phyloP scores from a whole-genome alignment of 1,284 basidiomycete species.

The Cystobasidium sp. region DNA sequence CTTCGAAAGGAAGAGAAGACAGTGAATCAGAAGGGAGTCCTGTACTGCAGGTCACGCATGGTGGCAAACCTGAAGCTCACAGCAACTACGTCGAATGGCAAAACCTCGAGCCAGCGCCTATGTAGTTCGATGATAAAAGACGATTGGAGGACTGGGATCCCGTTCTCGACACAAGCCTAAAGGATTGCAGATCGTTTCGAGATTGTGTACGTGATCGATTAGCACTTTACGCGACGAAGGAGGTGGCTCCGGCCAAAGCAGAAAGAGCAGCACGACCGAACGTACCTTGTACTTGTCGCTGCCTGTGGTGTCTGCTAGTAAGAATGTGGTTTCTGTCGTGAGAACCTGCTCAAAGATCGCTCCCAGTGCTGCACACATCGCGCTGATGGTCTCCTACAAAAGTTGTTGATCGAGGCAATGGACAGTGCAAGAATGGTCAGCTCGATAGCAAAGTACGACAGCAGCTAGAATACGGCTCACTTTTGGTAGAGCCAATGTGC shows the following conservation, averaged over 20 bases:
- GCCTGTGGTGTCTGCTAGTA: slow-evolving; percentile 29
- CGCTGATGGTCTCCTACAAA: slow-evolving; percentile 10
- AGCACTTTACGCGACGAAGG: neutral
- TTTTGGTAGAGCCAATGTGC: slow-evolving; percentile 4
- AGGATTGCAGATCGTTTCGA: neutral
- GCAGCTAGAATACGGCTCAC: neutral
- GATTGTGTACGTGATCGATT: neutral
- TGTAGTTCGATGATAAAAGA: slow-evolving; percentile 28
- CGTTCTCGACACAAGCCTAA: slow-evolving; percentile 38
- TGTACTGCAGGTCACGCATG: neutral
- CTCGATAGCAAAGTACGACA: no score
- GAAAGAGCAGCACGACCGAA: neutral
- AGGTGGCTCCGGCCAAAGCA: neutral
- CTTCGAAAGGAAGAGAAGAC: neutral
- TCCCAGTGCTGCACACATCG: slow-evolving; percentile 24
- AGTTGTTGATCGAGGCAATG: neutral
- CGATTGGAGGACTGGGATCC: slow-evolving; percentile 37
- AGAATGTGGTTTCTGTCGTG: slow-evolving; percentile 33
- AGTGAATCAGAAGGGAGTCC: neutral
- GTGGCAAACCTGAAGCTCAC: neutral
- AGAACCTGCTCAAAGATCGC: slow-evolving; percentile 30
- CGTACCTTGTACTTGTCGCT: slow-evolving; percentile 41
- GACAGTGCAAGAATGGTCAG: neutral
- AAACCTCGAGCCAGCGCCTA: slow-evolving; percentile 16
- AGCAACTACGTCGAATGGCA: slow-evolving; percentile 11